These are phyloP conservation scores for Dactylellina cionopaga DNA, from an alignment of 2,329 filamentous ascomycete species.

Conservation along the genomic window DNA sequence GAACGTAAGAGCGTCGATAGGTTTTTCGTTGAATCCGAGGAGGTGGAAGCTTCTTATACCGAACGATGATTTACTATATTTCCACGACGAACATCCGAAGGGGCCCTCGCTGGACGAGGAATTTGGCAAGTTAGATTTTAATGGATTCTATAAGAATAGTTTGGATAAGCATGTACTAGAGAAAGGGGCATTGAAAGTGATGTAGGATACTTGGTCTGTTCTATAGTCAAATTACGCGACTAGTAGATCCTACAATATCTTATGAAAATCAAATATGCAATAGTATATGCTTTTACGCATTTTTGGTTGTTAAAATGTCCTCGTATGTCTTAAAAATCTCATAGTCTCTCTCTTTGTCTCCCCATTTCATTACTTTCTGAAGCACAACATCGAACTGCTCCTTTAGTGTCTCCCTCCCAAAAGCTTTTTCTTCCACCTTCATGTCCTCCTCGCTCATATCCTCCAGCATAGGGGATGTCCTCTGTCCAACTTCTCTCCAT, in stretches of 20 bases:
- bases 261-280: too few relatives aligned
- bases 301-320: not conserved
- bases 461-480: conserved; percentile 16
- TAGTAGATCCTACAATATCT: too few relatives aligned
- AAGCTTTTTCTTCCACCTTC: conserved; percentile 7
- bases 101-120: not conserved
- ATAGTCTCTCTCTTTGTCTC: not conserved
- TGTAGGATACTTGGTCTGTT: too few relatives aligned
- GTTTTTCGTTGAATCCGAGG: conserved; percentile 39
- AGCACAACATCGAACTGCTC: conserved; percentile 12
- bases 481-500: conserved; percentile 12
- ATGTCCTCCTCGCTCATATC: conserved; percentile 40
- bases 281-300: too few relatives aligned
- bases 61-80: conserved; percentile 36
- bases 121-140: conserved; percentile 35
- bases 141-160: conserved; percentile 16
- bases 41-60: conserved; percentile 33
- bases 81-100: conserved; percentile 38
- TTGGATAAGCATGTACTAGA: conserved; percentile 23
- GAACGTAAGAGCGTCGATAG: conserved; percentile 29
- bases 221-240: too few relatives aligned
- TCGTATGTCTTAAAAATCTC: conserved; percentile 7
- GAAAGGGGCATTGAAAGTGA: not conserved
- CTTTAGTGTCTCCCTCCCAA: conserved; percentile 24
- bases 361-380: conserved; percentile 32